Percentiles rank a stretch among this genome's conserved stretches.
Evolutionary conservation across 371 early-diverging fungal species (phyloP).

Genomic region (Haplosporangium sp.): DNA sequence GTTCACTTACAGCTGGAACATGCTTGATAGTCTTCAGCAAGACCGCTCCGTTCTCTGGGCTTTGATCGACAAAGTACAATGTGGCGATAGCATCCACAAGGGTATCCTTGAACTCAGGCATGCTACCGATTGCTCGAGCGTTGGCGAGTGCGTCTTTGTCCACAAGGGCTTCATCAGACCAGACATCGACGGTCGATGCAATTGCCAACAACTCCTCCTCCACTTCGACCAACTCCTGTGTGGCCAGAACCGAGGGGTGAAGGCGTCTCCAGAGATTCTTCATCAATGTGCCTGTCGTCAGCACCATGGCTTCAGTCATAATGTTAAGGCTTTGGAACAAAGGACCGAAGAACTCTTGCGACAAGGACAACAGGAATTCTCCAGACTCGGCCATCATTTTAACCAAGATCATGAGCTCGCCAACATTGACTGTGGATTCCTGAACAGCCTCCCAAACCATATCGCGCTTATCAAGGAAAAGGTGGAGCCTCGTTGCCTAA

Average conservation of each 20-base stretch:
- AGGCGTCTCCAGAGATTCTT: conserved; percentile 72
- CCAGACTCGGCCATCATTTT: conserved; percentile 57
- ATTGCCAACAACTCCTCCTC: conserved; percentile 59
- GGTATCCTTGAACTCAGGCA: conserved; percentile 66
- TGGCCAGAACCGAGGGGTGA: conserved; percentile 67
- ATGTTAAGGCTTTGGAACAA: conserved; percentile 32
- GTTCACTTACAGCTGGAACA: conserved; percentile 62
- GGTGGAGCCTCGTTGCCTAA: conserved; percentile 55
- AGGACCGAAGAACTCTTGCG: conserved; percentile 35
- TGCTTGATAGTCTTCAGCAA: conserved; percentile 67
- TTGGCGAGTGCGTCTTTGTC: conserved; percentile 48
- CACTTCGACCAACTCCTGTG: conserved; percentile 59
- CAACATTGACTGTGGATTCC: conserved; percentile 61
- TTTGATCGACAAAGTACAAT: conserved; percentile 76
- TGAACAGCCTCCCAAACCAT: conserved; percentile 69
- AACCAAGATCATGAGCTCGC: conserved; percentile 66
- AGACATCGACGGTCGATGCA: conserved; percentile 49
- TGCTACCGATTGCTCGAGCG: conserved; percentile 44
- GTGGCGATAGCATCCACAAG: conserved; percentile 82
- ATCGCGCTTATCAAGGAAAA: conserved; percentile 68
- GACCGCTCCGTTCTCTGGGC: conserved; percentile 59
- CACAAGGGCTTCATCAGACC: conserved; percentile 43
- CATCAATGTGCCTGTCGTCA: conserved; percentile 67
- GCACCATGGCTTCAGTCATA: conserved; percentile 49
- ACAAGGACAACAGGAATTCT: conserved; percentile 31